Evolutionary conservation across 176 grass and related monocot species (phyloP), one percentile per base, ranked within the genome.

Genomic region (Cymbopogon citratus): DNA sequence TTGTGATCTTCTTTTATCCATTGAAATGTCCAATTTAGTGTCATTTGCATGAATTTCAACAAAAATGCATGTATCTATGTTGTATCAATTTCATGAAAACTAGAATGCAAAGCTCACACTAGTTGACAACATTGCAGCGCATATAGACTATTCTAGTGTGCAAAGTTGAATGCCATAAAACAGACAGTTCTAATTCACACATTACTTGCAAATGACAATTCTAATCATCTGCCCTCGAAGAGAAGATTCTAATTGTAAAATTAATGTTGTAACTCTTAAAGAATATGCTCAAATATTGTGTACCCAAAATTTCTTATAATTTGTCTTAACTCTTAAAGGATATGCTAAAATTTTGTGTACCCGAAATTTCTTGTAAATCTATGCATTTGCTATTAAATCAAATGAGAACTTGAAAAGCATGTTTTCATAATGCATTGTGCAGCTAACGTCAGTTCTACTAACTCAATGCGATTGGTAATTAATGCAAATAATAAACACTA

Each of bases 191-290:
- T 63, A 63, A 85, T 24, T 28, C 25, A 39, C 39, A 77, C 8
- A 70, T 51, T 13, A 46, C 12, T 77, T 60, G 24, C 24, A 77
- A 14, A 44, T 86, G 60, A 34, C 48, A 66, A 45, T 60, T 81
- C 5, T 40, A 81, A 15, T 86, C 21, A 68, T 80, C 43, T 73
- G 49, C 16, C 54, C 35, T 31, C 5, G 10, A 80, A 51, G 13
- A 51, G 40, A 33, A 33, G 31, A 33, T 33, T 73, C 5, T 41
- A 12, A 64, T 13, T 43, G 59, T 68, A 23, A 12, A 80, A 66
- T 74, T 31, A 25, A 80, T 21, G 12, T 34, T 34, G 5, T 14
- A 56, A 28, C 48, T 18, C 48, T 51, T 51, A 19, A 51, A 80
- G 16, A 44, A 18, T 33, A 41, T 31, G 3, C 33, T n/a, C 16